phyloP scores from a whole-genome alignment of 2,329 filamentous ascomycete genomes.

The Colletotrichum nymphaeae region DNA sequence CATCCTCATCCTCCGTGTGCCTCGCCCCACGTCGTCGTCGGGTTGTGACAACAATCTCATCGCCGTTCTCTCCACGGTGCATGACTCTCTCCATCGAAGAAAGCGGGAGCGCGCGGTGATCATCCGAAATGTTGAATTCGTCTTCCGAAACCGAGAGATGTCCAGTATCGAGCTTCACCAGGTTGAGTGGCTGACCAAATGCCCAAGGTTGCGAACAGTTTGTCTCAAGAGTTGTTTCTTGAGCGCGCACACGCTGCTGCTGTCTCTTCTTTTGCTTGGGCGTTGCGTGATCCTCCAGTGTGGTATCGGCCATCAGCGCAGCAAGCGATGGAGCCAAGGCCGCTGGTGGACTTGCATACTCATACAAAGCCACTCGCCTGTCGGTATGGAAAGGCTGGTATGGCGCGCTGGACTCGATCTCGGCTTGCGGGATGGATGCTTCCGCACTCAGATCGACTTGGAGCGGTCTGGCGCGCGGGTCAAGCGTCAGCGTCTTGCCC shows the following conservation, averaged over 20 bases:
- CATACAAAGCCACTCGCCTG: slow-evolving; percentile 80
- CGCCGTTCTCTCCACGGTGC: slow-evolving; percentile 70
- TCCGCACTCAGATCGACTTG: slow-evolving; percentile 60
- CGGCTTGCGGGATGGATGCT: slow-evolving; percentile 78
- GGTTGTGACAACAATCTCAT: slow-evolving; percentile 87
- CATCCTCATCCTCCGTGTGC: slow-evolving; percentile 70
- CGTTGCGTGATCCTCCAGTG: slow-evolving; percentile 51
- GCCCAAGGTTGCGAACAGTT: slow-evolving; percentile 56
- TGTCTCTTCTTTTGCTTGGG: slow-evolving; percentile 52
- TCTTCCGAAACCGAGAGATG: slow-evolving; percentile 60
- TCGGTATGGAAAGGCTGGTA: slow-evolving; percentile 98
- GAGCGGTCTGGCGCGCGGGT: slow-evolving; percentile 51
- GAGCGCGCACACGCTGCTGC: slow-evolving; percentile 41
- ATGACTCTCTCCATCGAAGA: slow-evolving; percentile 74
- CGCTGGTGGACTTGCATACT: slow-evolving; percentile 60
- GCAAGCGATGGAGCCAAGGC: slow-evolving; percentile 49
- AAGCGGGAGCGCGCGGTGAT: slow-evolving; percentile 69
- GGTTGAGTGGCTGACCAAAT: slow-evolving; percentile 67
- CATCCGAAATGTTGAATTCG: slow-evolving; percentile 62
- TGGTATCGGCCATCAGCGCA: slow-evolving; percentile 53
- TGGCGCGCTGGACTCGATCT: slow-evolving; percentile 95
- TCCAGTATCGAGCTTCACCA: slow-evolving; percentile 65
- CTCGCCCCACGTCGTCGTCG: slow-evolving; percentile 71
- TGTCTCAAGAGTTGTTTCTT: slow-evolving; percentile 34
- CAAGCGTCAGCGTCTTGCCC: slow-evolving; percentile 65